A percentile compares a stretch with the other conserved stretches of the same genome.
These are phyloP conservation scores for Neonothopanus nambi DNA, from an alignment of 1,284 basidiomycete species.

Conservation along the genomic window DNA sequence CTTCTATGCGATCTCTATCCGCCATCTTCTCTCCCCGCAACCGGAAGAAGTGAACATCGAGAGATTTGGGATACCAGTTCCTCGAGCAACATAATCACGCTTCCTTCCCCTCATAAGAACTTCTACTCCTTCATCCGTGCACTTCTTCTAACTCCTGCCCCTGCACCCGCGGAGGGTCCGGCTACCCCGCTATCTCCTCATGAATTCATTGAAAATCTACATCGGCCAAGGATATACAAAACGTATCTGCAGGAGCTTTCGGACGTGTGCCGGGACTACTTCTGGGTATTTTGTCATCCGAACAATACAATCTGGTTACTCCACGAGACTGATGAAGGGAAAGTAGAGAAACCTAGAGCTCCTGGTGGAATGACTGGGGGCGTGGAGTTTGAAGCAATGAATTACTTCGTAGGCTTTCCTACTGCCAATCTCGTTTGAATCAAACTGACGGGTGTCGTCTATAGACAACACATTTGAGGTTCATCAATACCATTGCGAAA, in stretches of 20 bases:
- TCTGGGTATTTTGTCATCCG: conserved; percentile 98
- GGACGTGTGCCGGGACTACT: conserved; percentile 93
- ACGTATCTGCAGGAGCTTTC: conserved; percentile 87
- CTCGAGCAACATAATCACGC: conserved; percentile 51
- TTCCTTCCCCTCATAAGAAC: conserved; percentile 71
- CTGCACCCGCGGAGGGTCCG: conserved; percentile 68
- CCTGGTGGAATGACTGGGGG: conserved; percentile 98
- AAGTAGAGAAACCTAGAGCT: conserved; percentile 89
- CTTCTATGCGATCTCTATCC: conserved; percentile 86
- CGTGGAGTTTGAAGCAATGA: conserved; percentile 97
- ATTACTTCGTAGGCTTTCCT: conserved; percentile 70
- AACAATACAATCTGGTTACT: conserved; percentile 90
- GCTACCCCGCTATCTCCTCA: conserved; percentile 71
- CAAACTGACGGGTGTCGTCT: conserved; percentile 17
- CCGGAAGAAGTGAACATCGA: conserved; percentile 37
- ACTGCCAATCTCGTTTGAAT: neutral
- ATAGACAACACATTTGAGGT: conserved; percentile 82
- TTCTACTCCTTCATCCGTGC: conserved; percentile 71
- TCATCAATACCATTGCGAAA: conserved; percentile 77
- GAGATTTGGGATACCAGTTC: conserved; percentile 57
- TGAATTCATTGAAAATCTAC: conserved; percentile 86
- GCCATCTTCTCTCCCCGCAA: conserved; percentile 59
- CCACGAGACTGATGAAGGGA: conserved; percentile 76
- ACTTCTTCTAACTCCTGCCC: conserved; percentile 74
- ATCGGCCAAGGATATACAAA: conserved; percentile 86